These are phyloP conservation scores for Ophiocordyceps polyrhachis-furcata DNA, from an alignment of 2,329 filamentous ascomycete genomes.

Conservation along the genomic window DNA sequence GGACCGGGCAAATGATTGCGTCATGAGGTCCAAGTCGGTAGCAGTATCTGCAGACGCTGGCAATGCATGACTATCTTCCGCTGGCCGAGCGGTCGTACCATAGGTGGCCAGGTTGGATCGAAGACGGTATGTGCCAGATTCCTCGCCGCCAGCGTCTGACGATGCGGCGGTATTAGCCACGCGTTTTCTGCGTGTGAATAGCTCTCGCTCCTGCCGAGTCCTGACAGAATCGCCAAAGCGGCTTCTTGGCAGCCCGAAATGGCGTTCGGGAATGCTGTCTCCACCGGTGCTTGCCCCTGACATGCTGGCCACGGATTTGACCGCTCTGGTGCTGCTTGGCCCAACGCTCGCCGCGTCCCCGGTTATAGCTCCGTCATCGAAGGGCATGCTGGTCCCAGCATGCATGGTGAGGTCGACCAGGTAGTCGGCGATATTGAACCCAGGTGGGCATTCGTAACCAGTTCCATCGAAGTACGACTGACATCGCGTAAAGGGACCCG, in stretches of 20 bases:
- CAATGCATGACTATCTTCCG: slow-evolving; percentile 51
- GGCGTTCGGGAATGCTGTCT: slow-evolving; percentile 40
- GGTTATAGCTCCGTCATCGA: slow-evolving; percentile 32
- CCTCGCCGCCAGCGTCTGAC: slow-evolving; percentile 34
- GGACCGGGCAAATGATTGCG: slow-evolving; percentile 57
- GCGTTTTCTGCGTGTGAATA: slow-evolving; percentile 65
- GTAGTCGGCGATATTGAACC: slow-evolving; percentile 98
- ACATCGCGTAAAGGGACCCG: slow-evolving; percentile 72
- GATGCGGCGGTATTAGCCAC: slow-evolving; percentile 43
- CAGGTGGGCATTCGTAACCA: slow-evolving; percentile 82
- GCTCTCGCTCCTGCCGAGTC: slow-evolving; percentile 69
- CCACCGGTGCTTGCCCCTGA: slow-evolving; percentile 59
- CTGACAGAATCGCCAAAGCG: slow-evolving; percentile 67
- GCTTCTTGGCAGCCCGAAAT: slow-evolving; percentile 39
- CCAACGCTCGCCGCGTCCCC: slow-evolving; percentile 48
- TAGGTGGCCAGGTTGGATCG: slow-evolving; percentile 22
- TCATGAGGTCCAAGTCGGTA: slow-evolving; percentile 68
- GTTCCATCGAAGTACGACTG: slow-evolving; percentile 84
- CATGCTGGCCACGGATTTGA: slow-evolving; percentile 78
- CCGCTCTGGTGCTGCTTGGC: slow-evolving; percentile 69
- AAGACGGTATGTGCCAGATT: slow-evolving; percentile 31
- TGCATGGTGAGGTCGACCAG: slow-evolving; percentile 97
- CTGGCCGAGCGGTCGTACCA: slow-evolving; percentile 33
- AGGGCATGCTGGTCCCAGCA: slow-evolving; percentile 42
- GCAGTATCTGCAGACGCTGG: slow-evolving; percentile 39